Percentiles rank a stretch among this genome's conserved stretches.
Conservation (phyloP, 1,284 basidiomycete species). For the Inonotus hispidus region DNA sequence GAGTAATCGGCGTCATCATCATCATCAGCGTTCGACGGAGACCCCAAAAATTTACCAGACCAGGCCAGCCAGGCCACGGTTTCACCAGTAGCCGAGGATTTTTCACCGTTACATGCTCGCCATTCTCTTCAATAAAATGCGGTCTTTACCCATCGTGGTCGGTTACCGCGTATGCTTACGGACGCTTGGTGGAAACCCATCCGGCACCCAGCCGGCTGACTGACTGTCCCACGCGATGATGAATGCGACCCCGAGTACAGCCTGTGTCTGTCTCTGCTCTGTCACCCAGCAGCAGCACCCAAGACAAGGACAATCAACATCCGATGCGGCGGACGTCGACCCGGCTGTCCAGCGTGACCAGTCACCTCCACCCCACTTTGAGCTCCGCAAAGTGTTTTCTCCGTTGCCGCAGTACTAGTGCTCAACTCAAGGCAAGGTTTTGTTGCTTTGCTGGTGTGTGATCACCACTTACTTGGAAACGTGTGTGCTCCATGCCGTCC, state of each 20-base stretch:
- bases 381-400: no score
- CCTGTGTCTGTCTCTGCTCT: neutral
- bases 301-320: neutral
- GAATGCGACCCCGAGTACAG: neutral
- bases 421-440: neutral
- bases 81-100: neutral
- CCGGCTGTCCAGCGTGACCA: slow-evolving; percentile 1
- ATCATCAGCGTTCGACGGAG: neutral
- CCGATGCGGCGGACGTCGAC: slow-evolving; percentile 2
- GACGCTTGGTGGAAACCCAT: neutral
- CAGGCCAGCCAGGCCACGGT: neutral
- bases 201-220: neutral
- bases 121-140: neutral
- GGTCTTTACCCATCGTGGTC: slow-evolving; percentile 1
- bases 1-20: neutral
- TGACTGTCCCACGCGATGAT: neutral
- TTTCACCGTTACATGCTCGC: no score
- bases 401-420: neutral
- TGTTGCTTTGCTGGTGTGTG: neutral
- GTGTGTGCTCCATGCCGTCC: neutral
- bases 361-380: neutral
- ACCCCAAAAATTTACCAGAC: neutral
- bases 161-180: neutral
- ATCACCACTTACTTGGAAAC: neutral
- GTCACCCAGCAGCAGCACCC: neutral